Base-by-base conservation (phyloP, 345 rosid genomes). In the Physaria fendleri region DNA sequence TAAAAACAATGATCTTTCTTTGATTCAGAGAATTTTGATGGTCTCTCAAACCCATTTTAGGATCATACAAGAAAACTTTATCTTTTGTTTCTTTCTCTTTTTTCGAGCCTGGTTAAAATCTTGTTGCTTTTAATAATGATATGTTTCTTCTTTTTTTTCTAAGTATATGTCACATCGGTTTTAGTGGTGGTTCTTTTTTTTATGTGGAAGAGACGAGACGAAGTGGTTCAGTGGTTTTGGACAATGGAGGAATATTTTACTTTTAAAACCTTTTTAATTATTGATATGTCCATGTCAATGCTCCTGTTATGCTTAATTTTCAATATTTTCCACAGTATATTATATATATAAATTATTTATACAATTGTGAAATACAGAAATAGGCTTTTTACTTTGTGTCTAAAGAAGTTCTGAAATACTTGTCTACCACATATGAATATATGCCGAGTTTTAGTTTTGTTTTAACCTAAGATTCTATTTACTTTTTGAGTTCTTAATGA, bases 31-130 rank as follows among this genome's bases (percentile, higher is more conserved):
- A 48, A 33, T 48, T 48, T 0, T 48, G 74, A 22, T 55, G 59
- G 32, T 70, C 69, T 56, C 63, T 70, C 7, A 41, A 56, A 47
- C 74, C 74, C 74, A 70, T 70, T 40, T 56, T 8, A 48, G 54
- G 53, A 61, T 43, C 49, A 22, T 32, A 41, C 47, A 56, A 69
- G 18, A 6, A 5, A 47, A 34, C 10, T 8, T 27, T 8, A 0
- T 6, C 14, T 11, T 5, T 15, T 25, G 9, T 22, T n/a, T 24
- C 5, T 20, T 3, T 34, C 6, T 16, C 2, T 12, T 48, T n/a
- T n/a, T n/a, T n/a, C n/a, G n/a, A n/a, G n/a, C n/a, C n/a, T n/a
- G n/a, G n/a, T n/a, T n/a, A n/a, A n/a, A n/a, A n/a, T n/a, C n/a
- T n/a, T 17, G 8, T 34, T 35, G 18, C 8, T 37, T 12, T 61